Conservation (phyloP, 2,329 filamentous ascomycete species). For the Chaetomium sp. region DNA sequence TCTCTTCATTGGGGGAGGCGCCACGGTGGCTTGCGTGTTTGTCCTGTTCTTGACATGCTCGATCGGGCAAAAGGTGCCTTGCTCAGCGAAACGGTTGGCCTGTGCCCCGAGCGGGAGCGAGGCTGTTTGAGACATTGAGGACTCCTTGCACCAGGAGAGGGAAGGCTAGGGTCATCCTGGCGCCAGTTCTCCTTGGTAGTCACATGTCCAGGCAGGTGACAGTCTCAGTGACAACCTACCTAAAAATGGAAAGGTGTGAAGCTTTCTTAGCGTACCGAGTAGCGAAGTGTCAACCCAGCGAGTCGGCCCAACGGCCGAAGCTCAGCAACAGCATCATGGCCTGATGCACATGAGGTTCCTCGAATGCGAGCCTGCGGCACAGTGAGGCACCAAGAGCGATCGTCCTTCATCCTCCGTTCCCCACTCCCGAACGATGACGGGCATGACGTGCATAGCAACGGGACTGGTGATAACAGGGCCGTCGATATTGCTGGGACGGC, state of each 20-base stretch:
- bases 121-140: neutral
- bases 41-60: neutral
- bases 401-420: neutral
- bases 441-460: slow-evolving; percentile 18
- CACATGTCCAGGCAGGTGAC: slow-evolving; percentile 23
- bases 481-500: slow-evolving; percentile 13
- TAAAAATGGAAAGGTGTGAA: slow-evolving; percentile 11
- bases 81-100: neutral
- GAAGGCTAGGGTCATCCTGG: neutral
- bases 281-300: no score
- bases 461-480: neutral
- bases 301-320: neutral
- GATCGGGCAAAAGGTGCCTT: neutral
- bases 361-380: slow-evolving; percentile 21
- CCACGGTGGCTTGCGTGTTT: neutral
- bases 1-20: neutral
- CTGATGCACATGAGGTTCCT: slow-evolving; percentile 21
- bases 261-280: neutral
- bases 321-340: slow-evolving; percentile 16
- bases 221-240: neutral
- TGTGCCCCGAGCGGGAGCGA: neutral
- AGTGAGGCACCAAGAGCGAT: slow-evolving; percentile 1
- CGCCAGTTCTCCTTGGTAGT: slow-evolving; percentile 6
- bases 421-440: neutral
- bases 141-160: neutral